Percentiles rank a stretch among this genome's conserved stretches.
Evolutionary conservation across 345 rosid species (phyloP).

Genomic region (Salix purpurea): DNA sequence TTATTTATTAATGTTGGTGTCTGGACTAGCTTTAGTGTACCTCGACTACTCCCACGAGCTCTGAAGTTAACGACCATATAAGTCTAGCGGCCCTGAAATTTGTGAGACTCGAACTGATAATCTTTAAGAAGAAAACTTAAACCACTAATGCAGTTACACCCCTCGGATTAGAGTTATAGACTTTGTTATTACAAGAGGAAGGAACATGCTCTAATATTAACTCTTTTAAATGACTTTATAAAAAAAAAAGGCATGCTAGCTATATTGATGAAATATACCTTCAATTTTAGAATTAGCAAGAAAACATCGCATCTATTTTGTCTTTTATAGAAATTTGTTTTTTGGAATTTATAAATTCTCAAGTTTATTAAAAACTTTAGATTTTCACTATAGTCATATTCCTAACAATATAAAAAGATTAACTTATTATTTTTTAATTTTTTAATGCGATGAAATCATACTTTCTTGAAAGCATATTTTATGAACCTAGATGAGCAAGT

Average conservation of each 20-base stretch:
- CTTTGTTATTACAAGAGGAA: conserved; percentile 94
- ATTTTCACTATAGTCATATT: too few relatives aligned
- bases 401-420: too few relatives aligned
- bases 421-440: too few relatives aligned
- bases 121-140: too few relatives aligned
- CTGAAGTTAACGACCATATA: too few relatives aligned
- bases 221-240: conserved; percentile 78
- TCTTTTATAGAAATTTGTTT: background rate
- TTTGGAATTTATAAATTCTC: background rate
- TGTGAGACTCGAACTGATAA: too few relatives aligned
- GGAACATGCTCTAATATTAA: conserved; percentile 81
- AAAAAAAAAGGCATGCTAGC: conserved; percentile 6
- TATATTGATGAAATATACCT: background rate
- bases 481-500: too few relatives aligned
- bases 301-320: background rate
- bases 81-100: fast-evolving
- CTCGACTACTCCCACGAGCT: too few relatives aligned
- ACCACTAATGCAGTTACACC: too few relatives aligned
- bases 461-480: too few relatives aligned
- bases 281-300: background rate
- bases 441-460: too few relatives aligned
- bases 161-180: conserved; percentile 36
- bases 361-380: background rate
- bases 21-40: fast-evolving
- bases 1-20: too few relatives aligned